Percentiles rank a stretch among this genome's conserved stretches.
Evolutionary conservation across 1,139 yeast genomes (phyloP).

Genomic region (Taphrina flavorubra): DNA sequence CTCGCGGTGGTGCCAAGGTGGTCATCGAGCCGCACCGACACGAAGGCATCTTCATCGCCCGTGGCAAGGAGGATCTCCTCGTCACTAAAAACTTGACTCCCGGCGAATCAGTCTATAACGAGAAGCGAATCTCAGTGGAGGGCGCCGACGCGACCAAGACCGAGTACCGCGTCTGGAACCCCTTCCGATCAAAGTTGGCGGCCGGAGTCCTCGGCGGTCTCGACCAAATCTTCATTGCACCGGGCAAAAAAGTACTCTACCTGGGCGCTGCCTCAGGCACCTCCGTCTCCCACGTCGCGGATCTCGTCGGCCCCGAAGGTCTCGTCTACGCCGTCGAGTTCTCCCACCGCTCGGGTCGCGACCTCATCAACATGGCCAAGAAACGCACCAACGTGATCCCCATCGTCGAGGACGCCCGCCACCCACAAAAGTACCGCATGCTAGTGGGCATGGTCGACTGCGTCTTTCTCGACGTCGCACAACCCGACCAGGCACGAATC

Average conservation of each 20-base stretch:
- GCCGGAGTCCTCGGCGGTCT: slow-evolving; percentile 99
- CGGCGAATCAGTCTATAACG: slow-evolving; percentile 96
- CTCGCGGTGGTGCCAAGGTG: slow-evolving; percentile 90
- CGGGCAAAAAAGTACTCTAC: slow-evolving; percentile 96
- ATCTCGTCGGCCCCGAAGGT: slow-evolving; percentile 98
- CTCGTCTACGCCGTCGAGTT: slow-evolving; percentile 98
- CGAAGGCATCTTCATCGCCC: slow-evolving; percentile 91
- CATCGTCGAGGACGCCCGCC: slow-evolving; percentile 99
- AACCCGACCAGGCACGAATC: slow-evolving; percentile 99
- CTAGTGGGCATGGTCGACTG: slow-evolving; percentile 97
- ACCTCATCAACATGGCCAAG: slow-evolving; percentile 98
- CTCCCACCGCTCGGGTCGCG: slow-evolving; percentile 99
- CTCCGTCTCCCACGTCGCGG: slow-evolving; percentile 97
- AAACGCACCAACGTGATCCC: slow-evolving; percentile 99
- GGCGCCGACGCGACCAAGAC: slow-evolving; percentile 87
- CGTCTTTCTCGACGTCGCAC: slow-evolving; percentile 99
- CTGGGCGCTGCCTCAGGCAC: slow-evolving; percentile 99
- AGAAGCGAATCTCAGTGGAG: slow-evolving; percentile 92
- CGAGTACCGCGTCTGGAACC: slow-evolving; percentile 99
- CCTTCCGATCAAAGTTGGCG: slow-evolving; percentile 98
- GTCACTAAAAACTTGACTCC: slow-evolving; percentile 97
- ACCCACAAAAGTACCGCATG: slow-evolving; percentile 99
- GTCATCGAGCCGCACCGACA: slow-evolving; percentile 98
- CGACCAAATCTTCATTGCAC: slow-evolving; percentile 95
- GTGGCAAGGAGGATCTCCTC: slow-evolving; percentile 98